A percentile compares a stretch with the other conserved stretches of the same genome.
Evolutionary conservation across 495 filamentous ascomycete genomes (phyloP).

Genomic region (Achaetomiella virescens): DNA sequence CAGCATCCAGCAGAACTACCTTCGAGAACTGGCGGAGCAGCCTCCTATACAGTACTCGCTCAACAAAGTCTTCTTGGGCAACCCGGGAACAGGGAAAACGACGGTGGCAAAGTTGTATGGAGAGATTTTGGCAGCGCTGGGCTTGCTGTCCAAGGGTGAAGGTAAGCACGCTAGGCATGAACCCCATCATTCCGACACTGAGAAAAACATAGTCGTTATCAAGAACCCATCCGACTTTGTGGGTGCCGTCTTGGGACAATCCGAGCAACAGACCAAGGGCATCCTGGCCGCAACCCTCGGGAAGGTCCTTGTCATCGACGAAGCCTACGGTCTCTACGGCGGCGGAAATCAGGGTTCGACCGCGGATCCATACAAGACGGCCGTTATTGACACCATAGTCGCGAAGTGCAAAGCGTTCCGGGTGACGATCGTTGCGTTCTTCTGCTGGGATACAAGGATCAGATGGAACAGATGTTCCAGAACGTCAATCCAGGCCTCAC

Average conservation of each 20-base stretch:
- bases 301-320: conserved; percentile 73
- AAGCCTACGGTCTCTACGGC: conserved; percentile 56
- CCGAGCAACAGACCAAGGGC: conserved; percentile 64
- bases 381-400: conserved; percentile 73
- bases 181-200: not conserved
- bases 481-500: conserved; percentile 71
- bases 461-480: conserved; percentile 73
- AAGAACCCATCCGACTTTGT: conserved; percentile 74
- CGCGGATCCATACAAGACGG: conserved; percentile 54
- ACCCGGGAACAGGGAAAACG: conserved; percentile 72
- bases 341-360: conserved; percentile 13
- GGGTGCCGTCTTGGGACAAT: conserved; percentile 55
- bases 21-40: conserved; percentile 55
- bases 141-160: conserved; percentile 56
- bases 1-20: conserved; percentile 55
- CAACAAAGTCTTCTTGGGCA: conserved; percentile 66
- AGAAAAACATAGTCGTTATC: conserved; percentile 39
- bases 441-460: conserved; percentile 69
- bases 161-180: conserved; percentile 34
- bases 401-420: conserved; percentile 69
- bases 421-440: conserved; percentile 76
- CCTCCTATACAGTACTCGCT: conserved; percentile 51
- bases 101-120: conserved; percentile 70
- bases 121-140: conserved; percentile 55
- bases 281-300: conserved; percentile 60